Evolutionary conservation across 371 early-diverging fungal genomes (phyloP), one percentile per base, ranked within the genome.

Genomic region (Mortierella sp.): DNA sequence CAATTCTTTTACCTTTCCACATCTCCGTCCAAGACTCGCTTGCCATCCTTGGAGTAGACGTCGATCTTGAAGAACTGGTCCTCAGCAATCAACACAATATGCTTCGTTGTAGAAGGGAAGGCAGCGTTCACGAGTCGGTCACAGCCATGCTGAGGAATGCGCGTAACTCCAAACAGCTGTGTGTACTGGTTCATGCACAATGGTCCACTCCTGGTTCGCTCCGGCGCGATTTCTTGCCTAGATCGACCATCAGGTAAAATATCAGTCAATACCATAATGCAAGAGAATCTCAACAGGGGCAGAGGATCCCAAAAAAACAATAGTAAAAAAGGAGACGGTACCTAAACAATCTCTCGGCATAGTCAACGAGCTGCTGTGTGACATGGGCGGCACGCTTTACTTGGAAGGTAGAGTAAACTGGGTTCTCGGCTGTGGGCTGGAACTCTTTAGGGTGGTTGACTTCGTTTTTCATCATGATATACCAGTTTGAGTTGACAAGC

Each of bases 401-500:
- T 81, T 97, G 98, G 68, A 92, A 93, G 30, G 87, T 84, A 4
- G 94, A 86, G 67, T 92, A 91, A 7, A 82, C 72, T 9, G 70
- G 72, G 60, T 75, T 80, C 57, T 76, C 72, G 57, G 48, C 67
- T 2, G 84, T 80, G 7, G 80, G 63, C 23, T 90, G 60, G 23
- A 89, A 75, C 15, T 74, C 86, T 25, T 83, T 75, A 2, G 91
- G 91, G 62, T 93, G 91, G 53, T 86, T 81, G 0, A 84, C 86
- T 72, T 96, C 94, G 66, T 94, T 92, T 18, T 70, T 76, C 65
- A 89, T 84, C 44, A 89, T 63, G 43, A 92, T 84, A 84, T 93
- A 96, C 93, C 96, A 97, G 84, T 97, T 97, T 63, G 92, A 91
- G 84, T 97, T 96, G 63, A 96, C 90, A 81, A 94, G 81, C 46